A percentile compares a stretch with the other conserved stretches of the same genome.
Evolutionary conservation across 192 early-diverging fungal species (phyloP).

Genomic region (Funneliformis mosseae): DNA sequence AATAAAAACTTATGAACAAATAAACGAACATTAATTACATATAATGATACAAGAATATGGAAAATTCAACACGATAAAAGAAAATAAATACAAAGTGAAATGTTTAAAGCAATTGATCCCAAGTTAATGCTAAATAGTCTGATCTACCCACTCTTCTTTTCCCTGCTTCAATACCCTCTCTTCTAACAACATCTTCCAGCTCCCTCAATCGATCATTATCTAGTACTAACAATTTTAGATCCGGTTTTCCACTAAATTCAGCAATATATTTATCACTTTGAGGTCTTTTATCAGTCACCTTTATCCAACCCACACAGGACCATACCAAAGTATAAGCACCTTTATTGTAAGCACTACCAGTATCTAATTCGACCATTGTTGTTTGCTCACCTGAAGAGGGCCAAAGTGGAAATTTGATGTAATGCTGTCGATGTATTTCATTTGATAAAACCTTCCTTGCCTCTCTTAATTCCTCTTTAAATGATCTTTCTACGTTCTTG

Average conservation of each 20-base stretch:
- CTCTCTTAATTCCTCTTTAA: neutral
- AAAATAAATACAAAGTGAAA: too few species aligned
- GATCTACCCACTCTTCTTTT: neutral
- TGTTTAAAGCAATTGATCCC: neutral
- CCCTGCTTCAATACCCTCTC: neutral
- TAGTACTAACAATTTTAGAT: neutral
- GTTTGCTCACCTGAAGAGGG: neutral
- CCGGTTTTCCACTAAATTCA: slow-evolving; percentile 10
- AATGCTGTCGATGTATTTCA: neutral
- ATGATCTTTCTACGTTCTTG: neutral
- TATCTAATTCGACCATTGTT: neutral
- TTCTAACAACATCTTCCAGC: neutral
- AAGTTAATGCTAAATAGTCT: neutral
- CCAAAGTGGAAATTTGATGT: neutral
- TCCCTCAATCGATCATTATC: neutral
- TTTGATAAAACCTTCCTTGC: neutral
- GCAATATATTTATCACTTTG: neutral
- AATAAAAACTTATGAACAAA: too few species aligned
- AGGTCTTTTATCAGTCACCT: neutral
- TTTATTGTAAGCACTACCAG: neutral
- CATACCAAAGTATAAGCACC: neutral
- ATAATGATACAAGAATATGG: too few species aligned
- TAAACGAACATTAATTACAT: too few species aligned
- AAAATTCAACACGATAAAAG: too few species aligned
- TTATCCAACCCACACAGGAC: slow-evolving; percentile 5